Conservation (phyloP, 805 yeast species). For the Priceomyces castillae region DNA sequence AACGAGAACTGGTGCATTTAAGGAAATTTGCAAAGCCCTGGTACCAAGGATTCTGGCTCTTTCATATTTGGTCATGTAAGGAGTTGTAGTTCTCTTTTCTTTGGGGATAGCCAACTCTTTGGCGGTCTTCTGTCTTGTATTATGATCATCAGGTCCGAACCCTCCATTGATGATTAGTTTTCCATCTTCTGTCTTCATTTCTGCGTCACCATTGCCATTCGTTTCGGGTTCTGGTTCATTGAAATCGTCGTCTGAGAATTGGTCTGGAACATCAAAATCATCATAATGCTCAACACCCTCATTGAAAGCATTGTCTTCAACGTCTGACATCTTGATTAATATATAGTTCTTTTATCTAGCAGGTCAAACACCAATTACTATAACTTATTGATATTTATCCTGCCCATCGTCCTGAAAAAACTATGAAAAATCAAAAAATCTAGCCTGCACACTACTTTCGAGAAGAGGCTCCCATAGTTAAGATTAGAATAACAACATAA, state of each 20-base stretch:
- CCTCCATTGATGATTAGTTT: constrained; percentile 72
- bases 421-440: constrained; percentile 3
- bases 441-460: constrained; percentile 3
- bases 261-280: constrained; percentile 80
- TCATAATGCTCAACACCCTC: constrained; percentile 68
- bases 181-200: constrained; percentile 63
- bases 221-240: constrained; percentile 30
- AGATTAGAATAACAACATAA: no score
- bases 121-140: constrained; percentile 56
- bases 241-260: constrained; percentile 71
- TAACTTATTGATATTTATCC: not conserved
- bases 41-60: constrained; percentile 97
- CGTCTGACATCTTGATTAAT: constrained; percentile 34
- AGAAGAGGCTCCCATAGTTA: not conserved
- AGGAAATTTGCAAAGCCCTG: constrained; percentile 93
- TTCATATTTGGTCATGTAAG: constrained; percentile 98
- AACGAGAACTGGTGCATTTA: constrained; percentile 97
- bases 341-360: not conserved
- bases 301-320: constrained; percentile 53
- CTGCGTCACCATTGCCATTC: constrained; percentile 33
- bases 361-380: not conserved
- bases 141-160: constrained; percentile 53
- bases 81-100: constrained; percentile 90
- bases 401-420: constrained; percentile 7
- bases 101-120: constrained; percentile 85